Evolutionary conservation across 1,284 basidiomycete species (phyloP).

Genomic region (Heliocybe sulcata): DNA sequence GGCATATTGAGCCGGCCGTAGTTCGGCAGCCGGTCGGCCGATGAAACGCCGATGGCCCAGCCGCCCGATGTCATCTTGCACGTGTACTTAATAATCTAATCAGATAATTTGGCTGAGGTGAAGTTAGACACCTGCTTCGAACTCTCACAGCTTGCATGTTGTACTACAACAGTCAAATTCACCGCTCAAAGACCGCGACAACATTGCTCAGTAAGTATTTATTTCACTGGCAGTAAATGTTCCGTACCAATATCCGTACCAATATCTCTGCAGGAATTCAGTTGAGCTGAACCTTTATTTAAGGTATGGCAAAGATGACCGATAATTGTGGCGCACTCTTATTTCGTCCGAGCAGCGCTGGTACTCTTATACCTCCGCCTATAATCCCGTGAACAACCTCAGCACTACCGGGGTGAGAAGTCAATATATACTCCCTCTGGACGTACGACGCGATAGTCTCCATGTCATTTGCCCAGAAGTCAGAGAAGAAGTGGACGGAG

Average conservation of each 20-base stretch:
- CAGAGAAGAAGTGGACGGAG: slow-evolving; percentile 7
- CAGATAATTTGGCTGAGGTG: background rate
- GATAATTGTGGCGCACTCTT: background rate
- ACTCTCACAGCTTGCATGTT: background rate
- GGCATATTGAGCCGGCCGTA: background rate
- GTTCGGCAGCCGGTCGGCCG: background rate
- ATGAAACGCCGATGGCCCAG: background rate
- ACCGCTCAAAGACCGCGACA: background rate
- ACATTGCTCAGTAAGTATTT: background rate
- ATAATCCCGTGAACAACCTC: background rate
- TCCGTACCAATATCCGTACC: too few species aligned
- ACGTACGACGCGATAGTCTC: background rate
- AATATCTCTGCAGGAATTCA: background rate
- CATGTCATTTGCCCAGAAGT: background rate
- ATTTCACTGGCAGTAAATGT: too few species aligned
- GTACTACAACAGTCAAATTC: background rate
- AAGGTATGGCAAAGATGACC: background rate
- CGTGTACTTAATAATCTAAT: background rate
- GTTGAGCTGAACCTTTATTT: background rate
- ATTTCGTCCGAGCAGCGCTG: background rate
- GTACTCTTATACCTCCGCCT: background rate
- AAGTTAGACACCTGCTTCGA: background rate
- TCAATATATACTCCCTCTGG: background rate
- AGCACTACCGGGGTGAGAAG: background rate
- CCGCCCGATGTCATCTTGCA: background rate